Evolutionary conservation across 169 alveolate species (phyloP), one percentile per base, ranked within the genome.

Genomic region (Cryptosporidium canis): DNA sequence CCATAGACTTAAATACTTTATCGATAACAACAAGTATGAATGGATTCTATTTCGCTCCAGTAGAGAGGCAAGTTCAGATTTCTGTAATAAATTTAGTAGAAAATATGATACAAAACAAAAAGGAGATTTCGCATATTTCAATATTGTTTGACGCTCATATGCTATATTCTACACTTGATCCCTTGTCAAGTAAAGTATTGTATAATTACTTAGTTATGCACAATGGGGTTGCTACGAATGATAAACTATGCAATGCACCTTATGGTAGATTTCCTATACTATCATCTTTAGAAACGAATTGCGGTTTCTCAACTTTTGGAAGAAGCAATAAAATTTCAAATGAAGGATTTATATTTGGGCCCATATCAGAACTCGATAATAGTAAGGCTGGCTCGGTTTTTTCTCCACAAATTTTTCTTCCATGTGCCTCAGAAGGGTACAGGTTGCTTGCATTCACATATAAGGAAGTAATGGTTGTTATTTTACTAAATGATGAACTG

Each of bases 41-140:
- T 37, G 87, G 87, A 4, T 77, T 77, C 44, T 77, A 77, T 63
- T 77, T 58, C 58, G 87, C 87, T 53, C 87, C 87, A 12, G 87
- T 77, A 35, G 87, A 77, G 18, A 77, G 72, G 24, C 72, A 58
- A 77, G 44, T 44, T 45, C 87, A 77, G 45, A 35, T 77, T 24
- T 77, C 87, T 8, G 27, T 77, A 31, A 58, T 77, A 37, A 77
- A 77, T 61, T 61, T 77, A 18, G 87, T 77, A 21, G 87, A 77
- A 48, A 29, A 14, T 11, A 24, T 63, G 7, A 77, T 65, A 27
- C 18, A 16, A 1, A 29, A 55, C 14, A 35, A 43, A 21, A 27
- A 43, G 14, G 33, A 41, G 2, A 43, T 77, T 35, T 35, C 63
- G 5, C 87, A 77, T 44, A 33, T 58, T 21, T 44, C 87, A 41